Evolutionary conservation across 2,329 filamentous ascomycete species (phyloP).

Genomic region (Cladosporium sp.): DNA sequence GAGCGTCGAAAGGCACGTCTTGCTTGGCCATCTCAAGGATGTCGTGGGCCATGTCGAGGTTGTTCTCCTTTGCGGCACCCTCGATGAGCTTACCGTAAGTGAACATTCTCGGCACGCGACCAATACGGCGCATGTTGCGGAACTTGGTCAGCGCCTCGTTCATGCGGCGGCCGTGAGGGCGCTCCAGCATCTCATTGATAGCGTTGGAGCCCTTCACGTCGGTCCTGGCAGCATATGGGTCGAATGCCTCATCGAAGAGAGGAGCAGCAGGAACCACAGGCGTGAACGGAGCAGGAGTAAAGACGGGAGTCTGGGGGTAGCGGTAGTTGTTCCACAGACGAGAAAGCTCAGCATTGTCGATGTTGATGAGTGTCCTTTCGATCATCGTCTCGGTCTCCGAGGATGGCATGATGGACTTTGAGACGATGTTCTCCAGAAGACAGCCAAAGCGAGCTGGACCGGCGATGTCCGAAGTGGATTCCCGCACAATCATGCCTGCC

Average conservation of each 20-base stretch:
- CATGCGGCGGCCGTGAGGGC: constrained; percentile 63
- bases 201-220: constrained; percentile 90
- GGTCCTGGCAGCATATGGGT: constrained; percentile 84
- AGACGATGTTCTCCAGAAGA: constrained; percentile 54
- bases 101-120: constrained; percentile 89
- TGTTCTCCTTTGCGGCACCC: constrained; percentile 80
- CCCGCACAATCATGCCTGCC: constrained; percentile 44
- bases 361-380: constrained; percentile 53
- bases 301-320: constrained; percentile 41
- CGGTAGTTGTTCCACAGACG: constrained; percentile 57
- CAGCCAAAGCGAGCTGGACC: constrained; percentile 58
- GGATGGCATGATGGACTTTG: constrained; percentile 50
- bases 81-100: constrained; percentile 95
- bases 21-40: constrained; percentile 83
- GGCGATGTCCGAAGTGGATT: constrained; percentile 49
- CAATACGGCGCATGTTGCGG: constrained; percentile 87
- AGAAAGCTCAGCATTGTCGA: constrained; percentile 46
- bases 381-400: constrained; percentile 52
- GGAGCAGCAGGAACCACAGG: constrained; percentile 45
- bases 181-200: constrained; percentile 87
- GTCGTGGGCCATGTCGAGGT: constrained; percentile 76
- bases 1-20: constrained; percentile 77
- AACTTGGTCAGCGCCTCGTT: constrained; percentile 78
- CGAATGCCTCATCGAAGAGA: constrained; percentile 74
- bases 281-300: constrained; percentile 48